phyloP scores from a whole-genome alignment of 2,329 filamentous ascomycete genomes.

The Pseudogymnoascus destructans region DNA sequence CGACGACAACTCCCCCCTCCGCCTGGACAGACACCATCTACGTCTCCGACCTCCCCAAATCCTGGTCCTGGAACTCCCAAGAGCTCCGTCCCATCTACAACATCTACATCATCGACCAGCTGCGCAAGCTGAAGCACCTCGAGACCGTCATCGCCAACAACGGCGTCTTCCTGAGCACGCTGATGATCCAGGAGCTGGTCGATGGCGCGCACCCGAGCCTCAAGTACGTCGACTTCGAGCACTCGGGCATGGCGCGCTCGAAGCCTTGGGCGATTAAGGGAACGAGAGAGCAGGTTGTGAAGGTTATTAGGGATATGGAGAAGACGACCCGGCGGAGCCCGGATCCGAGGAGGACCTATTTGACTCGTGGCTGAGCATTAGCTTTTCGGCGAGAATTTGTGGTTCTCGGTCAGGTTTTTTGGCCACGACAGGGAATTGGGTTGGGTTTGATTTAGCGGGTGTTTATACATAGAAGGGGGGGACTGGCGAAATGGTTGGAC shows the following conservation, averaged over 20 bases:
- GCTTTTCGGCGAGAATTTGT: not conserved
- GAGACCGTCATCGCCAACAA: constrained; percentile 14
- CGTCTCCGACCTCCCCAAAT: constrained; percentile 13
- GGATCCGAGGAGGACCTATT: not conserved
- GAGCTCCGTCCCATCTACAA: constrained; percentile 13
- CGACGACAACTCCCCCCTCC: not conserved
- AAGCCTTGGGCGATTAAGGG: constrained; percentile 17
- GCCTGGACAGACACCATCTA: constrained; percentile 12
- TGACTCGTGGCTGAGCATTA: not conserved
- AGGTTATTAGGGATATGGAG: constrained; percentile 12
- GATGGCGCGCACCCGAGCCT: constrained; percentile 9
- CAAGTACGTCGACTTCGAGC: constrained; percentile 16
- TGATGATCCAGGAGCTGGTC: constrained; percentile 9
- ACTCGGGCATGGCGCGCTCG: constrained; percentile 15
- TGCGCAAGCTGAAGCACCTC: constrained; percentile 12
- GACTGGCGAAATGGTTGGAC: not conserved
- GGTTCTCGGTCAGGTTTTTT: not conserved
- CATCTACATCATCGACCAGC: constrained; percentile 14
- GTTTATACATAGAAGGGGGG: not conserved
- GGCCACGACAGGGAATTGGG: not conserved
- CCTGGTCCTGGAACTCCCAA: constrained; percentile 12
- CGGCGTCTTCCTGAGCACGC: constrained; percentile 14
- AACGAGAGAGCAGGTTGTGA: constrained; percentile 12
- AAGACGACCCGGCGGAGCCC: not conserved
- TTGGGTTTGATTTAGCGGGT: constrained; percentile 1